Evolutionary conservation across 1,139 yeast species (phyloP).

Genomic region (Candida smagusa): DNA sequence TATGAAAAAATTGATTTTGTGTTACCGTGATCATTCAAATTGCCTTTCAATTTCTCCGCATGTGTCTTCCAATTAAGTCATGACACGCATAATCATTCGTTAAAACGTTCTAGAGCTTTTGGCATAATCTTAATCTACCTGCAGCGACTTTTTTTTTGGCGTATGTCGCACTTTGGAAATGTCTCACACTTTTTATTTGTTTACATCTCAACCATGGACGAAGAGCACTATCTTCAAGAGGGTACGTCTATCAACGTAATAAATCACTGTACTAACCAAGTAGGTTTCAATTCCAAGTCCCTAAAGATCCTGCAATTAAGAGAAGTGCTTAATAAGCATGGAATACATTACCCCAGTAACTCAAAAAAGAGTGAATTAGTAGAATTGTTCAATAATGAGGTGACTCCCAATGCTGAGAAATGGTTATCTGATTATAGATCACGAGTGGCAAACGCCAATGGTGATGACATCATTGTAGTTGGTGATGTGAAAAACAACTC

Average conservation of each 20-base stretch:
- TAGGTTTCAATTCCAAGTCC: conserved; percentile 61
- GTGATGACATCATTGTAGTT: not conserved
- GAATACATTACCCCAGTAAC: conserved; percentile 53
- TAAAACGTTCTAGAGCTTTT: too few relatives aligned
- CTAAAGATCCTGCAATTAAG: conserved; percentile 65
- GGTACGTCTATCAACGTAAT: conserved; percentile 15
- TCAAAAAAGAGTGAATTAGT: conserved; percentile 64
- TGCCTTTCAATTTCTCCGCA: too few relatives aligned
- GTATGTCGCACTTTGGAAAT: not conserved
- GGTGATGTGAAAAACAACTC: conserved; percentile 5
- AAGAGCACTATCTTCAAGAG: conserved; percentile 20
- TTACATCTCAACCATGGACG: conserved; percentile 16
- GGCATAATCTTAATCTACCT: too few relatives aligned
- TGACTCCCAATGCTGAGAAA: conserved; percentile 37
- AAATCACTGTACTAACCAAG: conserved; percentile 10
- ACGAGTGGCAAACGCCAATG: not conserved
- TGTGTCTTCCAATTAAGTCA: too few relatives aligned
- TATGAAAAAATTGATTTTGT: too few relatives aligned
- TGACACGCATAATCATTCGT: too few relatives aligned
- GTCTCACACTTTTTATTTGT: not conserved
- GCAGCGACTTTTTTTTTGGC: not conserved
- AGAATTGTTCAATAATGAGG: conserved; percentile 46
- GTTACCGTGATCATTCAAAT: too few relatives aligned
- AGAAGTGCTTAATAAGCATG: conserved; percentile 54
- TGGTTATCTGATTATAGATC: conserved; percentile 23